phyloP scores from a whole-genome alignment of 1,139 yeast species.

The Zygosaccharomyces pseudobailii region DNA sequence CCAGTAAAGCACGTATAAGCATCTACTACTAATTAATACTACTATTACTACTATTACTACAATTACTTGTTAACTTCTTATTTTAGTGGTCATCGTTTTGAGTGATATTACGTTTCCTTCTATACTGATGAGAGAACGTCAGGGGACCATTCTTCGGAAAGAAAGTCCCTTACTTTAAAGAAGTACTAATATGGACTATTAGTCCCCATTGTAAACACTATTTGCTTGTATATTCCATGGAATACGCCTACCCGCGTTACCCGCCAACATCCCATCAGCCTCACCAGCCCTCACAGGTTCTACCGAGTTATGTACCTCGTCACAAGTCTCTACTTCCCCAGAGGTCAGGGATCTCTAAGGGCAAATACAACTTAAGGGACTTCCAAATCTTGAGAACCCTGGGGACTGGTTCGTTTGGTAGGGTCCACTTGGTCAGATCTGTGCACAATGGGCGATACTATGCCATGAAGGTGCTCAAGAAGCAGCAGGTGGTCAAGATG shows the following conservation, averaged over 20 bases:
- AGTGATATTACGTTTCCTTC: not conserved
- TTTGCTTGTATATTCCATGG: not conserved
- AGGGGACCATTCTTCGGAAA: not conserved
- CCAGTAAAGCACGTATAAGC: not conserved
- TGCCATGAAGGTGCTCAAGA: constrained; percentile 89
- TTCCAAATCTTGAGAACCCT: constrained; percentile 89
- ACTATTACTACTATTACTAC: not conserved
- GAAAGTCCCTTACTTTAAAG: not conserved
- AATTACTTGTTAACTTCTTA: not conserved
- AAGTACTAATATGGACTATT: not conserved
- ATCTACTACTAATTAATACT: constrained; percentile 1
- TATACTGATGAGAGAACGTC: not conserved
- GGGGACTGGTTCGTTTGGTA: constrained; percentile 96
- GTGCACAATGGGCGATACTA: constrained; percentile 92
- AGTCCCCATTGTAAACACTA: not conserved
- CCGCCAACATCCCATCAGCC: constrained; percentile 8
- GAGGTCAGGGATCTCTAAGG: constrained; percentile 62
- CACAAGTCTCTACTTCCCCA: constrained; percentile 32
- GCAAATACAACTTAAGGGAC: constrained; percentile 79
- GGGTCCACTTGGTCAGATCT: constrained; percentile 89
- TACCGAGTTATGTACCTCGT: constrained; percentile 11
- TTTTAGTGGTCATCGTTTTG: not conserved
- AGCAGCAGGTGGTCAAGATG: constrained; percentile 89
- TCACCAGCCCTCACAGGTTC: constrained; percentile 3
- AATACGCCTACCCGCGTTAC: constrained; percentile 1